These are phyloP conservation scores for Pseudogymnoascus sp. DNA, from an alignment of 2,329 filamentous ascomycete species.

Conservation along the genomic window DNA sequence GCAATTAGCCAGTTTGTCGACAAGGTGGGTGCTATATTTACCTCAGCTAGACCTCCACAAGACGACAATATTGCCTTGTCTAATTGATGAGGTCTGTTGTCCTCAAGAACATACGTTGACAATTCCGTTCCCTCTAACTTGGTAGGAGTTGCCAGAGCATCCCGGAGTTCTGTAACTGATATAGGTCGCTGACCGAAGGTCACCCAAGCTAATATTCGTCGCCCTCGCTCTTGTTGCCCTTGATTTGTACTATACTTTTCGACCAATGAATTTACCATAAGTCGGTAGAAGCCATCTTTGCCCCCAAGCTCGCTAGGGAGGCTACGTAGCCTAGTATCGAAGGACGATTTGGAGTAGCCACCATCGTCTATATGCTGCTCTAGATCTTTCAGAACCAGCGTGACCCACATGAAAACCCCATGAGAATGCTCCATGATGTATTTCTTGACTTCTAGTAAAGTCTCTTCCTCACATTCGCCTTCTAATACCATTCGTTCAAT, in stretches of 20 bases:
- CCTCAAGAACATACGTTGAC: background rate
- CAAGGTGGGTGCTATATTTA: background rate
- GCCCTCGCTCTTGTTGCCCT: background rate
- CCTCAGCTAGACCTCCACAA: background rate
- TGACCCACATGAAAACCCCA: background rate
- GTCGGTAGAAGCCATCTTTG: background rate
- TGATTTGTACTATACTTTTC: background rate
- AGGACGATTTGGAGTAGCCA: background rate
- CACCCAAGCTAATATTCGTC: background rate
- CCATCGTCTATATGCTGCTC: background rate
- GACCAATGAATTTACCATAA: background rate
- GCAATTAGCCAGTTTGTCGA: background rate
- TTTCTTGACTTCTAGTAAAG: background rate
- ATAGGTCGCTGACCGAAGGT: constrained; percentile 7
- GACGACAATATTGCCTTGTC: background rate
- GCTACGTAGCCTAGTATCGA: background rate
- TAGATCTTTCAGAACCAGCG: background rate
- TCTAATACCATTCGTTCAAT: background rate
- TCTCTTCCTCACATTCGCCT: background rate
- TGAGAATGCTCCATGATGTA: background rate
- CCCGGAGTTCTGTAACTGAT: background rate
- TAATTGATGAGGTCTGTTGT: background rate
- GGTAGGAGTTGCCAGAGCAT: background rate
- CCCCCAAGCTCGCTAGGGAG: background rate
- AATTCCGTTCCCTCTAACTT: background rate